A percentile compares a stretch with the other conserved stretches of the same genome.
Evolutionary conservation across 352 stramenopile species (phyloP).

Genomic region (Pseudoperonospora humuli): DNA sequence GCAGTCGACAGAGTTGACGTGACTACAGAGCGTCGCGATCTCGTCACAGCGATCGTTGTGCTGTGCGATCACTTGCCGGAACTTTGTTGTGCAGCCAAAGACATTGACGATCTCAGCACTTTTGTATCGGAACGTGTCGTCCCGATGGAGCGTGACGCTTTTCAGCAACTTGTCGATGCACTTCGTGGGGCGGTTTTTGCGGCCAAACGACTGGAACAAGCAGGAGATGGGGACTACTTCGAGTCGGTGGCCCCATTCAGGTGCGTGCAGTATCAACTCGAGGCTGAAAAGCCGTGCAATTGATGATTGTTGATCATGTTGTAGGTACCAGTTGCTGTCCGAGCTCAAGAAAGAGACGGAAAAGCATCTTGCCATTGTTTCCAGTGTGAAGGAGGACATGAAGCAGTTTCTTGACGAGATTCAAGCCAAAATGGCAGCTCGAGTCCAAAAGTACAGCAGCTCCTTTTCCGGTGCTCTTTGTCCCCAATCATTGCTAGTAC

Average conservation of each 20-base stretch:
- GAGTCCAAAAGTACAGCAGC: constrained; percentile 28
- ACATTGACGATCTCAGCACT: constrained; percentile 11
- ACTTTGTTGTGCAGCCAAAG: constrained; percentile 12
- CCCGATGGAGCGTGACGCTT: constrained; percentile 40
- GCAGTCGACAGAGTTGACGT: constrained; percentile 22
- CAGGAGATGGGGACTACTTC: constrained; percentile 10
- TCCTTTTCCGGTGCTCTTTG: constrained; percentile 31
- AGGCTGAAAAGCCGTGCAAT: not conserved
- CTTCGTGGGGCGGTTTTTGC: constrained; percentile 23
- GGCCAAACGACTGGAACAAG: constrained; percentile 21
- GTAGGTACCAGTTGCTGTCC: constrained; percentile 27
- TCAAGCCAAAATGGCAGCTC: constrained; percentile 39
- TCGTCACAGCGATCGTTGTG: constrained; percentile 28
- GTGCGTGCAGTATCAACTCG: constrained; percentile 16
- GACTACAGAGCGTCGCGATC: constrained; percentile 22
- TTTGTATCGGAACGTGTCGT: constrained; percentile 29
- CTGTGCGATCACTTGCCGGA: constrained; percentile 39
- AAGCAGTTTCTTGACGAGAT: constrained; percentile 23
- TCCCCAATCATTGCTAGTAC: constrained; percentile 37
- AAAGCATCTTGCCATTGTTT: constrained; percentile 13
- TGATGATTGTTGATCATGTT: constrained; percentile 4
- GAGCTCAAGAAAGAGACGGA: constrained; percentile 44
- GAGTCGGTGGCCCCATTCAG: constrained; percentile 25
- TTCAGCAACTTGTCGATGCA: constrained; percentile 48
- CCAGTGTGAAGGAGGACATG: constrained; percentile 11